Evolutionary conservation across 1,139 yeast species (phyloP), one percentile per base, ranked within the genome.

Genomic region (Saccharomyces uvarum): DNA sequence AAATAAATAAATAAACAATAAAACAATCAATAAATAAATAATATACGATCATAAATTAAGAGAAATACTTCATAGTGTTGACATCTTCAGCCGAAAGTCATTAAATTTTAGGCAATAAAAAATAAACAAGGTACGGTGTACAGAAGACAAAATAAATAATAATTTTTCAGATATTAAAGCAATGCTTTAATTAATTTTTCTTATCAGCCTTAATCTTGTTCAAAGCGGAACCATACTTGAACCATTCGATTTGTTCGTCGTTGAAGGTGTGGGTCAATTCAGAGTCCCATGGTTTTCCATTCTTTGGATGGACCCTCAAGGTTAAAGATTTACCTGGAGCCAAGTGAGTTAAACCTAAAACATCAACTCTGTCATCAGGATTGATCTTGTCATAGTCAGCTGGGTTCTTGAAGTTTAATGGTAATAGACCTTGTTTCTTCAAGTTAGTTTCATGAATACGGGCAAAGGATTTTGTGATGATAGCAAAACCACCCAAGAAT

Each of bases 141-240:
- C 44, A 38, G 44, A 38, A 38, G 44, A 11, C 44, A 38, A 38
- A 38, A 38, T 38, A 38, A 38, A 38, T 38, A 26, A 27, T 24
- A 26, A 26, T n/a, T 24, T 48, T 16, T 53, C 27, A 51, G 6
- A 3, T 3, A 48, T 29, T n/a, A 16, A 29, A 41, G 3, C 14
- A 48, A 29, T 46, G 14, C 38, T 29, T 13, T 7, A 19, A 29
- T 28, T 14, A 46, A 19, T 26, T 19, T 19, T 38, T 47, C 64
- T 65, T 64, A 49, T 59, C 63, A 48, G 57, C 77, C 69, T 95
- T 91, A 96, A 93, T 91, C 82, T 86, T 88, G 88, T 93, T 93
- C 79, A 93, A 85, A 73, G 99, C 99, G 68, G 97, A 90, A 81
- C 99, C 99, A 70, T 87, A 82, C 83, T 88, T 91, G 88, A 93